These are phyloP conservation scores for Pholiota adiposa DNA, from an alignment of 1,284 basidiomycete genomes.

Conservation along the genomic window DNA sequence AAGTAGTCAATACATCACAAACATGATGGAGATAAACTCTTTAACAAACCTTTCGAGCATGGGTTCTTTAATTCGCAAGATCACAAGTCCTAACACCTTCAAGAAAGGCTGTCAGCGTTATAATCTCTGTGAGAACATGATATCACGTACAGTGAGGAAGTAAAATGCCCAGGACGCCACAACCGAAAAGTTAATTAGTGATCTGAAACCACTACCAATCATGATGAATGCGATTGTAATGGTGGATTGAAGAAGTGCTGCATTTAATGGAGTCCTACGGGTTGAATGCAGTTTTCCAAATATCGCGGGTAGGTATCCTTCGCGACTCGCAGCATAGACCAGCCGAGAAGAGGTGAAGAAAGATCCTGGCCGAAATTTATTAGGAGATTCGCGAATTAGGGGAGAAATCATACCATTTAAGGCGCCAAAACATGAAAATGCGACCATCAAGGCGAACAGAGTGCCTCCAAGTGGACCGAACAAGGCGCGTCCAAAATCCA, in stretches of 20 bases:
- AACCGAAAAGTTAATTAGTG: conserved; percentile 87
- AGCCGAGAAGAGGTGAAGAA: conserved; percentile 86
- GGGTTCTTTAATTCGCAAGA: conserved; percentile 91
- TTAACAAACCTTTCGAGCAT: conserved; percentile 72
- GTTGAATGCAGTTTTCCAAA: conserved; percentile 79
- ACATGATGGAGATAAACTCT: background rate
- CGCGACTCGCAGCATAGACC: conserved; percentile 87
- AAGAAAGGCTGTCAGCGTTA: conserved; percentile 7
- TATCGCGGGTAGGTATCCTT: conserved; percentile 83
- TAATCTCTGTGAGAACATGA: background rate
- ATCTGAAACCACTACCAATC: conserved; percentile 87
- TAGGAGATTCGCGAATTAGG: background rate
- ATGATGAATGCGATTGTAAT: conserved; percentile 81
- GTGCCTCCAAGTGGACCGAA: conserved; percentile 88
- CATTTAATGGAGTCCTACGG: conserved; percentile 85
- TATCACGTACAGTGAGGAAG: conserved; percentile 73
- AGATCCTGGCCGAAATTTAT: conserved; percentile 49
- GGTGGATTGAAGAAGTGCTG: conserved; percentile 75
- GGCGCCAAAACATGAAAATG: conserved; percentile 93
- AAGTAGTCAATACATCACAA: background rate
- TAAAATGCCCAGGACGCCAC: conserved; percentile 92
- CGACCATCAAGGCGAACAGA: conserved; percentile 89
- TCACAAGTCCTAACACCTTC: conserved; percentile 85
- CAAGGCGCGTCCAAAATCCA: conserved; percentile 90
- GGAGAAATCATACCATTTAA: conserved; percentile 68